A percentile compares a stretch with the other conserved stretches of the same genome.
Evolutionary conservation across 2,329 filamentous ascomycete species (phyloP).

Genomic region (Xylaria sp.): DNA sequence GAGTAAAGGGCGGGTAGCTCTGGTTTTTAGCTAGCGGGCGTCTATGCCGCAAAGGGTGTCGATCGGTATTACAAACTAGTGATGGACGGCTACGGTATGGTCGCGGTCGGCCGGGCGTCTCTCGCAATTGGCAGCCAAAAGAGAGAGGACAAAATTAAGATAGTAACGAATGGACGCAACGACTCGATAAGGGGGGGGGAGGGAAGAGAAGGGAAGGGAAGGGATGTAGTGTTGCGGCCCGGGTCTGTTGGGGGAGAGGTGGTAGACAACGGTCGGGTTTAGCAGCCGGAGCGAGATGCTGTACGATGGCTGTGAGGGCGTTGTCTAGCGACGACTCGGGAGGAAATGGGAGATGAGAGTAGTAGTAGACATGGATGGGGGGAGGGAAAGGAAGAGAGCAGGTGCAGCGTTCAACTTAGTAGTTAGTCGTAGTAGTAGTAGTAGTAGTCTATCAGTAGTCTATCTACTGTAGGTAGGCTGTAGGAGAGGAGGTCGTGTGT

Average conservation of each 20-base stretch:
- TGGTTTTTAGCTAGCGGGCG: conserved; percentile 23
- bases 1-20: conserved; percentile 32
- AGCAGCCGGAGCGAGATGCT: conserved; percentile 38
- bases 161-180: conserved; percentile 45
- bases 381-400: conserved; percentile 33
- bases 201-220: conserved; percentile 29
- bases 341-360: conserved; percentile 34
- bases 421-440: no score
- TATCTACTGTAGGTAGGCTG: conserved; percentile 14
- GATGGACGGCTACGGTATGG: conserved; percentile 19
- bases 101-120: conserved; percentile 28
- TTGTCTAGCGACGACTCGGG: conserved; percentile 37
- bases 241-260: conserved; percentile 37
- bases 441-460: no score
- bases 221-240: conserved; percentile 23
- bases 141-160: conserved; percentile 33
- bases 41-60: conserved; percentile 27
- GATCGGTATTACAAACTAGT: conserved; percentile 37
- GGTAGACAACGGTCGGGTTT: conserved; percentile 41
- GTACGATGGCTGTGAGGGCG: conserved; percentile 39
- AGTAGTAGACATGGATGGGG: conserved; percentile 10
- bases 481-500: conserved; percentile 20
- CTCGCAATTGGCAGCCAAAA: conserved; percentile 38
- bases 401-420: conserved; percentile 23
- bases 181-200: conserved; percentile 39